Evolutionary conservation across 306 rosid species (phyloP).

Genomic region (Cucumis cinereus): DNA sequence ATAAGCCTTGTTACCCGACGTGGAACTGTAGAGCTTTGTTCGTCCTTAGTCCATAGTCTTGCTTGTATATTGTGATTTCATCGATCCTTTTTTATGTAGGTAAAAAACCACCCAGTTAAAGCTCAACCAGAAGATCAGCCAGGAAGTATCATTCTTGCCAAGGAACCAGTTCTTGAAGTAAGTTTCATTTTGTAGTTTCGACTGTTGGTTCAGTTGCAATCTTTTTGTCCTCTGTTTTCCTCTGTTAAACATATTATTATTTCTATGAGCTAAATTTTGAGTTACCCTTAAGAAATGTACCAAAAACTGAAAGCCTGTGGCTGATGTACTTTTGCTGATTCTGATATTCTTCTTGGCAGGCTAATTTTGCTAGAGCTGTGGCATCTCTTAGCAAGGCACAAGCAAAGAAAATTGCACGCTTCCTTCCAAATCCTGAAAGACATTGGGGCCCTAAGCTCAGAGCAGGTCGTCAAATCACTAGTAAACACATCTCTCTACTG

Average conservation of each 20-base stretch:
- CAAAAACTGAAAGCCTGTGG: background rate
- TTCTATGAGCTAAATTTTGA: background rate
- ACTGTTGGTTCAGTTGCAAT: background rate
- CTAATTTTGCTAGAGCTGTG: constrained; percentile 78
- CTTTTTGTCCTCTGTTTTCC: background rate
- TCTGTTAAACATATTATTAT: background rate
- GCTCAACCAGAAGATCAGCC: constrained; percentile 72
- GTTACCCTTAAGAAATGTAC: background rate
- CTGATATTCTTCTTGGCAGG: constrained; percentile 32
- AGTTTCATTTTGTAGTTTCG: constrained; percentile 8
- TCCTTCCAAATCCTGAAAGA: constrained; percentile 91
- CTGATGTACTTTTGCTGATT: background rate
- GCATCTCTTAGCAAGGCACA: constrained; percentile 92
- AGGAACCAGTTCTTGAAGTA: constrained; percentile 90
- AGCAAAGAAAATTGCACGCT: constrained; percentile 74
- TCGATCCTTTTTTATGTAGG: constrained; percentile 21
- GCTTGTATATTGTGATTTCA: background rate
- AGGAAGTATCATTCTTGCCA: constrained; percentile 82
- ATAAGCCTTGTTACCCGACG: background rate
- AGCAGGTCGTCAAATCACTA: constrained; percentile 84
- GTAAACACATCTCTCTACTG: constrained; percentile 76
- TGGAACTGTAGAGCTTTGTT: background rate
- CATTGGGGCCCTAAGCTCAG: constrained; percentile 97
- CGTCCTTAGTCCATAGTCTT: background rate
- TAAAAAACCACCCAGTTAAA: constrained; percentile 86